A percentile compares a stretch with the other conserved stretches of the same genome.
Conservation (phyloP, 371 early-diverging fungal genomes). For the Mycotypha africana region DNA sequence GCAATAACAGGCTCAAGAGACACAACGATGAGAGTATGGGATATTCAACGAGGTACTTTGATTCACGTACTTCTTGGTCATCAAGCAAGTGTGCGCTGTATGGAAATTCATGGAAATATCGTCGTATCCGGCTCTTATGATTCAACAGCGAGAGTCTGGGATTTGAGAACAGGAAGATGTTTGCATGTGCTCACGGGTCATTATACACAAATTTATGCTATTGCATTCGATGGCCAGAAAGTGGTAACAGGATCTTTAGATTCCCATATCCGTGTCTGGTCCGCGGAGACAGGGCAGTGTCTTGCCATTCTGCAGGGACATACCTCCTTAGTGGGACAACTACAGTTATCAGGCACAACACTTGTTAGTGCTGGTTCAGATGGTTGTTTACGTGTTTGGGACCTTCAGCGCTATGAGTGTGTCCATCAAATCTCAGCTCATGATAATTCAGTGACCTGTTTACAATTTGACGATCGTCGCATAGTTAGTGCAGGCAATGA, state of each 20-base stretch:
- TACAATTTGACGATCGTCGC: constrained; percentile 78
- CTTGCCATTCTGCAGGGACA: constrained; percentile 69
- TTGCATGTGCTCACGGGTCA: constrained; percentile 68
- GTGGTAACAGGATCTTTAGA: constrained; percentile 77
- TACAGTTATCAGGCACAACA: constrained; percentile 68
- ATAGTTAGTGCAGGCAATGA: constrained; percentile 85
- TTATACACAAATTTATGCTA: constrained; percentile 59
- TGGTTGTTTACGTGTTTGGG: constrained; percentile 86
- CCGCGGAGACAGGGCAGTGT: constrained; percentile 54
- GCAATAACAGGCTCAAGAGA: constrained; percentile 91
- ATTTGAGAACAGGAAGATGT: constrained; percentile 64
- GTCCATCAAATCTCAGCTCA: constrained; percentile 73
- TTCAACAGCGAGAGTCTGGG: constrained; percentile 86
- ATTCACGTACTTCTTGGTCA: constrained; percentile 65
- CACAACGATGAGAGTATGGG: constrained; percentile 79
- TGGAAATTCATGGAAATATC: constrained; percentile 72
- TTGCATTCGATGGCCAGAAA: constrained; percentile 65
- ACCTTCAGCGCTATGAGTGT: constrained; percentile 61
- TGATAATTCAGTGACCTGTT: constrained; percentile 78
- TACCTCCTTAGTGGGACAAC: constrained; percentile 80
- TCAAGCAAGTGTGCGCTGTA: constrained; percentile 76
- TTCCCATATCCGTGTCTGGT: constrained; percentile 71
- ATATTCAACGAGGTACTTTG: constrained; percentile 63
- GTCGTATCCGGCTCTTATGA: constrained; percentile 92
- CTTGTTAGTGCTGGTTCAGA: constrained; percentile 87